Evolutionary conservation across 768 basidiomycete species (phyloP).

Genomic region (Tricholoma terreum): DNA sequence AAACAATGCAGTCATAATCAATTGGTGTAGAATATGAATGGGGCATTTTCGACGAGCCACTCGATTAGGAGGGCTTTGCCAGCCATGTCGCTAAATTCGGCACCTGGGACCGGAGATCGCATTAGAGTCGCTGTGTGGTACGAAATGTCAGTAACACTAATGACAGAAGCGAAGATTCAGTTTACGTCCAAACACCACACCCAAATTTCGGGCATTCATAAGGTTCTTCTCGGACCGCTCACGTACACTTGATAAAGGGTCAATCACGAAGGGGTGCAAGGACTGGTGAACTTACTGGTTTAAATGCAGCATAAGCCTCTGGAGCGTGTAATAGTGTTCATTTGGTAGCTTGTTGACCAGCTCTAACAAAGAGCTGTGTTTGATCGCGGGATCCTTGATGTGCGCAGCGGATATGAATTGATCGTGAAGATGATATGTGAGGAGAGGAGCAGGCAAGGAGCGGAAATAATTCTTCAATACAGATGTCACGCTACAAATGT

Average conservation of each 20-base stretch:
- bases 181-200: constrained; percentile 98
- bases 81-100: constrained; percentile 97
- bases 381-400: constrained; percentile 59
- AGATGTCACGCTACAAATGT: constrained; percentile 94
- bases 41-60: constrained; percentile 92
- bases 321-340: constrained; percentile 86
- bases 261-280: constrained; percentile 5
- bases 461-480: constrained; percentile 97
- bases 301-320: constrained; percentile 82
- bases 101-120: constrained; percentile 79
- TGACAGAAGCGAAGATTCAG: constrained; percentile 16
- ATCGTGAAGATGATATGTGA: constrained; percentile 90
- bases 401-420: constrained; percentile 79
- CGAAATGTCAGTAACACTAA: constrained; percentile 5
- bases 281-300: constrained; percentile 58
- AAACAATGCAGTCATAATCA: constrained; percentile 14
- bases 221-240: constrained; percentile 70
- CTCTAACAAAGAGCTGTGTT: constrained; percentile 58
- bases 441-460: constrained; percentile 82
- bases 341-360: constrained; percentile 76
- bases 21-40: constrained; percentile 41
- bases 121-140: constrained; percentile 78
- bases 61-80: constrained; percentile 91
- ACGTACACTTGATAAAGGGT: constrained; percentile 49
- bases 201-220: constrained; percentile 94